Percentiles rank a stretch among this genome's conserved stretches.
Evolutionary conservation across 176 grass and related monocot species (phyloP).

Genomic region (Tuctoria greenei): DNA sequence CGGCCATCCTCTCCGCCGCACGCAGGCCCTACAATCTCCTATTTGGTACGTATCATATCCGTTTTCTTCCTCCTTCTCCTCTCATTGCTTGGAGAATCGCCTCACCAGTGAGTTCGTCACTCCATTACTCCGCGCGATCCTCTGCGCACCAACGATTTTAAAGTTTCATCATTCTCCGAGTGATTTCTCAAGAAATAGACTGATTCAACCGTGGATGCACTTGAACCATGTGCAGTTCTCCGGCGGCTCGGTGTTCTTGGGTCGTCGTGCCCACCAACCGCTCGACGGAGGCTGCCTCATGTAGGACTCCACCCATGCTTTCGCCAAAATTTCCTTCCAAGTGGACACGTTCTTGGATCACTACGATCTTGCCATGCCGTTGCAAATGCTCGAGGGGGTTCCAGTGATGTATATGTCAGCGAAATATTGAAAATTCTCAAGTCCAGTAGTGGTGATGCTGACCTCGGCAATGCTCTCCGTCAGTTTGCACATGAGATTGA

Average conservation of each 20-base stretch:
- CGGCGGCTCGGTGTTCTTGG: constrained; percentile 3
- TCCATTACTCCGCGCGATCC: background rate
- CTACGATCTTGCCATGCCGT: constrained; percentile 11
- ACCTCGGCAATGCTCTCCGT: constrained; percentile 28
- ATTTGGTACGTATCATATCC: background rate
- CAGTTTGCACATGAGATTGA: constrained; percentile 32
- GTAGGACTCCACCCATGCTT: background rate
- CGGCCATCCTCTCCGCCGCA: constrained; percentile 15
- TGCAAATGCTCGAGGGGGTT: background rate
- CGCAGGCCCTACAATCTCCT: background rate
- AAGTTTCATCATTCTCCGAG: background rate
- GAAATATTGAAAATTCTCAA: constrained; percentile 48
- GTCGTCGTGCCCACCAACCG: background rate
- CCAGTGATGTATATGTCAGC: background rate
- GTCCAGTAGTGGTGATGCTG: background rate
- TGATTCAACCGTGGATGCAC: background rate
- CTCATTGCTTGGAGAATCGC: background rate
- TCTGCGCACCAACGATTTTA: background rate
- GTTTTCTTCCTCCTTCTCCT: background rate
- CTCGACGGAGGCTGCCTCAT: constrained; percentile 1
- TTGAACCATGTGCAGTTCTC: background rate
- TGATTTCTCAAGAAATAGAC: too few relatives aligned
- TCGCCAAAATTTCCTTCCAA: background rate
- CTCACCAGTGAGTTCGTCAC: background rate
- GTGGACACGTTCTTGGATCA: background rate